Evolutionary conservation across 2,329 filamentous ascomycete species (phyloP).

Genomic region (Colletotrichum sublineola): DNA sequence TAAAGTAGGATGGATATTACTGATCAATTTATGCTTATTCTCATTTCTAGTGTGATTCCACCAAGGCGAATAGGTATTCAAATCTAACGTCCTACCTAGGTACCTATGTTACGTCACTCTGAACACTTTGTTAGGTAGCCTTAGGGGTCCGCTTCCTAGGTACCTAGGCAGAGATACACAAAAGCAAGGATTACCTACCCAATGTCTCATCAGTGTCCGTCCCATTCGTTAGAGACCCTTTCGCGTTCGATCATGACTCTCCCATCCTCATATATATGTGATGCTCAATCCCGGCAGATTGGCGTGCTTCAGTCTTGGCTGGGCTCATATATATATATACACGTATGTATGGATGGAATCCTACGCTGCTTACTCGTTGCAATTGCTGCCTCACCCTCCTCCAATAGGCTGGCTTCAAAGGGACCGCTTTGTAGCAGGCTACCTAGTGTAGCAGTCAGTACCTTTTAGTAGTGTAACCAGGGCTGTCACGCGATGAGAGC

Average conservation of each 20-base stretch:
- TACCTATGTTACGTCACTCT: background rate
- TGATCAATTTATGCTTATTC: too few relatives aligned
- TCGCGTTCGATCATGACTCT: background rate
- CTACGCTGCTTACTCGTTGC: conserved; percentile 12
- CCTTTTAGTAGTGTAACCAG: background rate
- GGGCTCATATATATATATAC: conserved; percentile 1
- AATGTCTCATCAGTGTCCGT: background rate
- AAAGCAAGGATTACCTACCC: too few relatives aligned
- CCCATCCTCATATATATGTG: background rate
- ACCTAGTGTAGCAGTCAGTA: too few relatives aligned
- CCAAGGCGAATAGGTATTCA: too few relatives aligned
- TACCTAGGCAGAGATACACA: background rate
- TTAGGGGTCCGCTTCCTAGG: too few relatives aligned
- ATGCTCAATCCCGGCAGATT: background rate
- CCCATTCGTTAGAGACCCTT: background rate
- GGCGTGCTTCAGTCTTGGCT: background rate
- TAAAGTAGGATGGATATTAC: background rate
- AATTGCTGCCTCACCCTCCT: too few relatives aligned
- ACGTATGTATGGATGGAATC: background rate
- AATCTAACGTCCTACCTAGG: background rate
- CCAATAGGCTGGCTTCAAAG: background rate
- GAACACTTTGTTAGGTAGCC: background rate
- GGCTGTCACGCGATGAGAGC: conserved; percentile 21
- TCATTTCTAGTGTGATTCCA: too few relatives aligned
- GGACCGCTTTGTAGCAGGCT: too few relatives aligned